A percentile compares a stretch with the other conserved stretches of the same genome.
Evolutionary conservation across 441 rosid genomes (phyloP).

Genomic region (Bruguiera hainesii): DNA sequence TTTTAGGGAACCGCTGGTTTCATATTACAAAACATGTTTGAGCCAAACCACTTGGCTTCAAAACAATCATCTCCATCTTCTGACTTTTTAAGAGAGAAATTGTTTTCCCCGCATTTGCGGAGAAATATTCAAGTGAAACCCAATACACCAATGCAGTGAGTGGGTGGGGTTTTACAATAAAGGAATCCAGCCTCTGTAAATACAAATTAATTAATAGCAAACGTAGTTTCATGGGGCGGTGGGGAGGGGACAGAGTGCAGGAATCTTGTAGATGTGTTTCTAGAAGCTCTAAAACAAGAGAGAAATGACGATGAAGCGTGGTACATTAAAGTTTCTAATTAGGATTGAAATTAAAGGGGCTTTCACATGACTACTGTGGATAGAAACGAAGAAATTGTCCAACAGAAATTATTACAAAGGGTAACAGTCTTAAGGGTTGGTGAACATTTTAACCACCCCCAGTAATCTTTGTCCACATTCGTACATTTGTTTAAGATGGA

Average conservation of each 20-base stretch:
- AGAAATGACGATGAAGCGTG: background rate
- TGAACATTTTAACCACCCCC: constrained; percentile 54
- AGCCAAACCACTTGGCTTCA: background rate
- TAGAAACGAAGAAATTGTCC: constrained; percentile 14
- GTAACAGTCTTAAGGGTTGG: constrained; percentile 48
- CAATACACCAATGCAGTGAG: no score
- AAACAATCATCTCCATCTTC: background rate
- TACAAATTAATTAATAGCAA: background rate
- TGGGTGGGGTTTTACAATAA: no score
- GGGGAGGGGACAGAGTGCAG: background rate
- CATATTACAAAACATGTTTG: no score
- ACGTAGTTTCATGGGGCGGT: background rate
- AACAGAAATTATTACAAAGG: constrained; percentile 27
- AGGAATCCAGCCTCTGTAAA: no score
- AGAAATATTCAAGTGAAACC: no score
- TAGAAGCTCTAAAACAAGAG: constrained; percentile 26
- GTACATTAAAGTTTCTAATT: constrained; percentile 19
- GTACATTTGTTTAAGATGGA: background rate
- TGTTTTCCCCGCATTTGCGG: no score
- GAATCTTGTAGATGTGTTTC: constrained; percentile 21
- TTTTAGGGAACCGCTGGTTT: no score
- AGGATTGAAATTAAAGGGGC: constrained; percentile 43
- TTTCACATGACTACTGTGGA: constrained; percentile 18
- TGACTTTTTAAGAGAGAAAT: background rate
- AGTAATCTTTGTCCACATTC: constrained; percentile 20